Evolutionary conservation across 495 filamentous ascomycete genomes (phyloP), one percentile per base, ranked within the genome.

Genomic region (Trichoderma erinaceum): DNA sequence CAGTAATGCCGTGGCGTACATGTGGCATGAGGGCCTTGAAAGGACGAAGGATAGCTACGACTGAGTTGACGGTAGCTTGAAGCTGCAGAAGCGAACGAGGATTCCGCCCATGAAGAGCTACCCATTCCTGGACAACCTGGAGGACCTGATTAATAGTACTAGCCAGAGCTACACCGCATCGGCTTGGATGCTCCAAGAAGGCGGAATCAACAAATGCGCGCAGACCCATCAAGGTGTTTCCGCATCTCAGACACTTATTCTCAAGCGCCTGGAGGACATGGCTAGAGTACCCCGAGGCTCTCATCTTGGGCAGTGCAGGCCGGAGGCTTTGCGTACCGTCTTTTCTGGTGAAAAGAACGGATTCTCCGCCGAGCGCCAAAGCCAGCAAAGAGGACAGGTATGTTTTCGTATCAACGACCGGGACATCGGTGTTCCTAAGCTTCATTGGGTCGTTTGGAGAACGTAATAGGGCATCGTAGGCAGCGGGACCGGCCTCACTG

Each of bases 301-400:
- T 84, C 25, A 89, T 75, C 63, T 84, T 74, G 4, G 83, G 71
- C 10, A 87, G 71, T 10, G 79, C 78, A 43, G 83, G 87, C 44
- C 77, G 76, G 71, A 97, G 97, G 10, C 76, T 75, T 65, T 76
- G 76, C 41, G 81, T 84, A 29, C 79, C 73, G 38, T 81, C 73
- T 67, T 92, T 81, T 80, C 88, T 97, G 1, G 74, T 74, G 75
- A 96, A 97, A 63, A 97, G 84, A 12, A 89, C 76, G 0, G 94
- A 97, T 64, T 87, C 89, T 77, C 92, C 85, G 6, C 95, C 95
- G 3, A 97, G 81, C 0, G 89, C 90, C 12, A 97, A 83, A 64
- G 86, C 84, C 44, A 91, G 75, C 23, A 97, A 77, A 27, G 87
- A 88, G 63, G 85, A 74, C 43, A 88, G 74, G 70, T 91, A 87